Percentiles rank a stretch among this genome's conserved stretches.
phyloP scores from a whole-genome alignment of 2,329 filamentous ascomycete species.

The Pseudogymnoascus sp. region DNA sequence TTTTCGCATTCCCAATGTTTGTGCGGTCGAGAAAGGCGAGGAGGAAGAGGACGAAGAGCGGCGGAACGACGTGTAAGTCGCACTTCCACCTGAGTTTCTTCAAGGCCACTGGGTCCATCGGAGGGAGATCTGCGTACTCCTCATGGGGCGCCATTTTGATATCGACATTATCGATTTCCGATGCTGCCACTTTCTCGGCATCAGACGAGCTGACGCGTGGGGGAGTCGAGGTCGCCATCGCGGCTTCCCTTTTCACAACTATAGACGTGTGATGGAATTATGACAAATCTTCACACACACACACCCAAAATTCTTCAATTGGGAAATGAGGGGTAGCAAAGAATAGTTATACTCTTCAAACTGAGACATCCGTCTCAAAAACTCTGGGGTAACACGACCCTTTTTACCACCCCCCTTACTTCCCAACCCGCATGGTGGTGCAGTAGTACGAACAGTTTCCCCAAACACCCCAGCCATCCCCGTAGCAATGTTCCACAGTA shows the following conservation, averaged over 20 bases:
- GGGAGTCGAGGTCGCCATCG: background rate
- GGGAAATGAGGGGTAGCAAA: background rate
- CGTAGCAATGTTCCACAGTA: background rate
- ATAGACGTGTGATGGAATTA: background rate
- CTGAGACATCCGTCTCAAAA: background rate
- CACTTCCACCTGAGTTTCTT: conserved; percentile 19
- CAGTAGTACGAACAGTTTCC: background rate
- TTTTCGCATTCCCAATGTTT: conserved; percentile 71
- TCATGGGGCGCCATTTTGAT: background rate
- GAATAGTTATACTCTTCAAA: background rate
- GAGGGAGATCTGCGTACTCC: background rate
- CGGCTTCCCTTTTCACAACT: background rate
- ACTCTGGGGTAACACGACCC: background rate
- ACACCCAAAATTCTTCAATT: background rate
- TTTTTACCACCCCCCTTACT: background rate
- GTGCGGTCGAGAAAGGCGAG: conserved; percentile 69
- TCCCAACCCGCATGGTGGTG: background rate
- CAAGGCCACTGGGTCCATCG: conserved; percentile 14
- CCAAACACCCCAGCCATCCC: background rate
- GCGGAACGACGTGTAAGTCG: conserved; percentile 20
- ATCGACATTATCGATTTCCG: background rate
- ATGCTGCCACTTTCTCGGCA: background rate
- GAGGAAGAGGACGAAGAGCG: conserved; percentile 60
- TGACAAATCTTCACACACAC: background rate
- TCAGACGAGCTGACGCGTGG: background rate